Conservation (phyloP, 306 rosid genomes). For the Albizia julibrissin region DNA sequence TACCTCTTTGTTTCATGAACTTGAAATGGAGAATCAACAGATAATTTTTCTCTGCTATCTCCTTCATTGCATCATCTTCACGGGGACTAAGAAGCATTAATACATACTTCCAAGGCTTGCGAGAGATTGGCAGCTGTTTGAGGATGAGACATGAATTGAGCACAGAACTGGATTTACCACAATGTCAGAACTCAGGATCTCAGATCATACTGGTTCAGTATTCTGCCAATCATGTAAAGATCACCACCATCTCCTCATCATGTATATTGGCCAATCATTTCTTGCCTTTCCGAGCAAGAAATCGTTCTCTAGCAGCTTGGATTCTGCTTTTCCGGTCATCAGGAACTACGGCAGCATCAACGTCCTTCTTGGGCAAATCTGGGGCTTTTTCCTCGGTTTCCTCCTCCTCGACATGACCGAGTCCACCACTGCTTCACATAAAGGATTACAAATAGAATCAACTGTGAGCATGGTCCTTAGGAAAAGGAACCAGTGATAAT, state of each 20-base stretch:
- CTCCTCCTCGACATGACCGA: slow-evolving; percentile 50
- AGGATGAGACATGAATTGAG: slow-evolving; percentile 15
- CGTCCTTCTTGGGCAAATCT: slow-evolving; percentile 59
- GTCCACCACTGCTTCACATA: slow-evolving; percentile 69
- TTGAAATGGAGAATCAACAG: neutral
- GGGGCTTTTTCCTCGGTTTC: slow-evolving; percentile 42
- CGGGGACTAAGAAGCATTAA: neutral
- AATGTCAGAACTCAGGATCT: slow-evolving; percentile 1
- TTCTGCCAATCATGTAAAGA: slow-evolving; percentile 13
- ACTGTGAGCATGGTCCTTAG: slow-evolving; percentile 4
- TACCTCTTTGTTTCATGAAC: neutral
- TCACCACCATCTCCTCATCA: slow-evolving; percentile 22
- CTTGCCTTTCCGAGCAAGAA: slow-evolving; percentile 75
- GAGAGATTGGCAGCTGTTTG: slow-evolving; percentile 18
- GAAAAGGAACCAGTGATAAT: neutral
- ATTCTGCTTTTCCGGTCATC: slow-evolving; percentile 66
- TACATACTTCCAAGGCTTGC: slow-evolving; percentile 2
- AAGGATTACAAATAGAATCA: slow-evolving; percentile 31
- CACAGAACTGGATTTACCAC: slow-evolving; percentile 25
- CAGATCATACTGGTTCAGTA: slow-evolving; percentile 10
- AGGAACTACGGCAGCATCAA: slow-evolving; percentile 31
- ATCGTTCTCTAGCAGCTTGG: slow-evolving; percentile 87
- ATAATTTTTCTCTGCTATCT: neutral
- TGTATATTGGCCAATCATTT: slow-evolving; percentile 46
- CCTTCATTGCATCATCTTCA: neutral